Base-by-base conservation (phyloP, 1,139 yeast species). In the Saccharomycopsis crataegensis region DNA sequence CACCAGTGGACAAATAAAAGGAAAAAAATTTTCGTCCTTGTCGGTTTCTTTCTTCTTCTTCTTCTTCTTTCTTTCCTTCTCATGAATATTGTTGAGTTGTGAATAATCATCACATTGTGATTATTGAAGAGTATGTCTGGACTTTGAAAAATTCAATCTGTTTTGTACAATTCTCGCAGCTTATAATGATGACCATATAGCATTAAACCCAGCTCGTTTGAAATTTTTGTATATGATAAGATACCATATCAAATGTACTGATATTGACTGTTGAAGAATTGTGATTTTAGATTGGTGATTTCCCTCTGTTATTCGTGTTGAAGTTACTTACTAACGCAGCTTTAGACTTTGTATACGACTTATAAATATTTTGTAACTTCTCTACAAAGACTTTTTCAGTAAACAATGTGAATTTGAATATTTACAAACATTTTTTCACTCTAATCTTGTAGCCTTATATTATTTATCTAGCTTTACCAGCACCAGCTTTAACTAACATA, bases 401-500 rank as follows among this genome's bases (percentile, higher is more conserved):
- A n/a, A 38, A 38, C 42, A 16, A 38, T 38, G n/a, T 38, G 42
- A 1, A 38, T 22, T 22, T 22, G 28, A 22, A 22, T 22, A 22
- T 22, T 22, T 22, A 22, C 28, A 22, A 22, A 4, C 28, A 22
- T 4, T 22, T 22, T 22, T 22, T 4, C 28, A 22, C 4, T 22
- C 28, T 22, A 22, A 22, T 22, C 4, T 22, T 22, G 28, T 22
- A 22, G 4, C 28, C 28, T 22, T 4, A 22, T 22, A 22, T 22
- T 22, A 22, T 22, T 22, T 22, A 22, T 22, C 28, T 22, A 4
- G 62, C 63, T 14, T 67, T 67, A 56, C 78, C 83, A 57, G 76
- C 75, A 51, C 94, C 97, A 59, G 97, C 90, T 78, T 95, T 86
- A 77, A 91, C 86, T 74, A 85, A 91, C 63, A 91, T 82, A 65